Evolutionary conservation across 805 yeast species (phyloP).

Genomic region (Candida xyloterini): DNA sequence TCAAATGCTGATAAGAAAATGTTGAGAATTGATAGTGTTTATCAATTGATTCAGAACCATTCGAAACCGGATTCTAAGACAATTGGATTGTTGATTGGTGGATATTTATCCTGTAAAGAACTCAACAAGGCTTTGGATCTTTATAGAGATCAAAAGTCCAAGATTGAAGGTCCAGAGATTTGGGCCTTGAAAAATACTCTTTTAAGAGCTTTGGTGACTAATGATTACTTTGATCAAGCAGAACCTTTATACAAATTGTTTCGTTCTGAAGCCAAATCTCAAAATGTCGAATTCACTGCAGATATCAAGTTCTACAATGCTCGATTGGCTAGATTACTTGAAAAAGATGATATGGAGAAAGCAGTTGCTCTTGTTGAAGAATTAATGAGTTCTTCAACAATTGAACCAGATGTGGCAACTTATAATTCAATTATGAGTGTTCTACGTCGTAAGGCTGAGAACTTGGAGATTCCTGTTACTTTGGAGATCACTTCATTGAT

Average conservation of each 20-base stretch:
- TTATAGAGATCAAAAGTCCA: constrained; percentile 33
- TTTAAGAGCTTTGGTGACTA: constrained; percentile 42
- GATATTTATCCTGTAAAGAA: constrained; percentile 41
- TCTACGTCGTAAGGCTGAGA: constrained; percentile 47
- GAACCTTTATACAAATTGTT: constrained; percentile 26
- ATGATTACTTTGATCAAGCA: constrained; percentile 43
- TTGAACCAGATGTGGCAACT: constrained; percentile 60
- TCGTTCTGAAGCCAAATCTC: constrained; percentile 27
- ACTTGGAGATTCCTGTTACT: constrained; percentile 38
- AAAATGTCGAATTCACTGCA: constrained; percentile 36
- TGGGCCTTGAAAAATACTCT: constrained; percentile 42
- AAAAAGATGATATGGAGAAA: constrained; percentile 37
- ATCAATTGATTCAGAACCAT: constrained; percentile 28
- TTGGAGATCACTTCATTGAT: constrained; percentile 29
- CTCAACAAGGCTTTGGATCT: constrained; percentile 42
- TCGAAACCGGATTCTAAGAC: constrained; percentile 47
- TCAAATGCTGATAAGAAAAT: constrained; percentile 26
- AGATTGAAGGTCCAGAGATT: constrained; percentile 34
- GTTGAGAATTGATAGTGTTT: constrained; percentile 39
- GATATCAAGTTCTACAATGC: constrained; percentile 50
- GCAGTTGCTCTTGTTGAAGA: constrained; percentile 52
- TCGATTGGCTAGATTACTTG: constrained; percentile 43
- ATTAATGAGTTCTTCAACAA: constrained; percentile 29
- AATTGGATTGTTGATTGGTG: constrained; percentile 44
- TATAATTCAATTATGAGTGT: constrained; percentile 57